Base-by-base conservation (phyloP, 2,329 filamentous ascomycete genomes). In the Fusarium transvaalense region DNA sequence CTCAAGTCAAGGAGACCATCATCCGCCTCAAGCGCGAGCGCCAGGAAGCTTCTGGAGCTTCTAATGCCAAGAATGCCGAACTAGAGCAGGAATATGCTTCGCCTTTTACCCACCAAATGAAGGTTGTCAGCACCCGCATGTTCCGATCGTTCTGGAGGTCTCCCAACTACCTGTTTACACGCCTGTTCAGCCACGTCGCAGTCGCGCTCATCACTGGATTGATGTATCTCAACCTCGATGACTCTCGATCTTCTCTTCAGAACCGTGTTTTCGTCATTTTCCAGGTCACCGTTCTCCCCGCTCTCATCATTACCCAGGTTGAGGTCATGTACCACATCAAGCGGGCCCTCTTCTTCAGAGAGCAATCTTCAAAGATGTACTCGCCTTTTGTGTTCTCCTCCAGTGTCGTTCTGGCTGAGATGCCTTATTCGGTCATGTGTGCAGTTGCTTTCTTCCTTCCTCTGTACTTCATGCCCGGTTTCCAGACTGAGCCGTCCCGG, bases 231-330 rank as follows among this genome's bases (percentile, higher is more conserved):
- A 87, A 93, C 64, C 87, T 97, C 10, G 89, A 95, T 75, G 81
- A 94, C 74, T 93, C 91, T 4, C 87, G 91, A 12, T 82, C 90
- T 2, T 92, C 91, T 2, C 85, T 97, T 6, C 94, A 97, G 78
- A 92, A 96, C 82, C 90, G 91, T 63, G 87, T 97, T 66, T 97
- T 97, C 79, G 88, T 95, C 78, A 92, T 96, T 78, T 97, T 97
- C 86, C 93, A 97, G 77, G 88, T 94, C 52, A 93, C 92, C 0
- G 92, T 97, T 23, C 84, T 97, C 27, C 93, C 93, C 0, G 92
- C 92, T 2, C 84, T 97, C 31, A 93, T 97, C 77, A 88, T 97
- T 58, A 89, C 90, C 1, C 93, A 97, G 75, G 91, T 97, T 55
- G 91, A 97, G 78, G 76, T 81, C 39, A 94, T 94, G 82, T 97